Evolutionary conservation across 805 yeast species (phyloP), one percentile per base, ranked within the genome.

Genomic region (Metahyphopichia silvanorum): DNA sequence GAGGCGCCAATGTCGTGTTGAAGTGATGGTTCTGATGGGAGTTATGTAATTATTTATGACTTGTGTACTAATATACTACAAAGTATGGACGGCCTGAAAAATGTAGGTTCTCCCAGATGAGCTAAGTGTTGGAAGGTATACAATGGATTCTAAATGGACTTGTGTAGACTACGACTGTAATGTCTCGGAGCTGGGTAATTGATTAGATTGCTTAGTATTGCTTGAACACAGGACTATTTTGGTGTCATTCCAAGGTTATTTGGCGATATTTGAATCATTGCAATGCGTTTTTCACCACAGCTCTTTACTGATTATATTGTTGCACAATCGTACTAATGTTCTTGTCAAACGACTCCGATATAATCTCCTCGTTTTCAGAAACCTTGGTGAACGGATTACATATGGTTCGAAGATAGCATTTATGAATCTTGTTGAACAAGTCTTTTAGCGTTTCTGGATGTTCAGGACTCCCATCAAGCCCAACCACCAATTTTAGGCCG

Each of bases 1-100:
- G 98, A 46, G 86, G 85, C 33, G 98, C 96, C 24, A 85, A 91
- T 53, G 87, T 89, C 12, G 77, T 91, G 6, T 67, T 89, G 54
- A 79, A 84, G 53, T 66, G 42, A 33, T 11, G 9, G 13, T 14
- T 3, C 16, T 25, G 23, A n/a, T n/a, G n/a, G n/a, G n/a, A n/a
- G n/a, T n/a, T 10, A 10, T 20, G 21, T 20, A 20, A 8, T 20
- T 20, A 20, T 20, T 20, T 20, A 20, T 20, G 7, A n/a, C n/a
- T n/a, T n/a, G n/a, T n/a, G n/a, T n/a, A n/a, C n/a, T n/a, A n/a
- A n/a, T n/a, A n/a, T n/a, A n/a, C n/a, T n/a, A n/a, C n/a, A n/a
- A n/a, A n/a, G n/a, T n/a, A n/a, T n/a, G n/a, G n/a, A n/a, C n/a
- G n/a, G n/a, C n/a, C n/a, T n/a, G n/a, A n/a, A n/a, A n/a, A n/a